A percentile compares a stretch with the other conserved stretches of the same genome.
Conservation (phyloP, 257 asterid species). For the Ilex aquifolium region DNA sequence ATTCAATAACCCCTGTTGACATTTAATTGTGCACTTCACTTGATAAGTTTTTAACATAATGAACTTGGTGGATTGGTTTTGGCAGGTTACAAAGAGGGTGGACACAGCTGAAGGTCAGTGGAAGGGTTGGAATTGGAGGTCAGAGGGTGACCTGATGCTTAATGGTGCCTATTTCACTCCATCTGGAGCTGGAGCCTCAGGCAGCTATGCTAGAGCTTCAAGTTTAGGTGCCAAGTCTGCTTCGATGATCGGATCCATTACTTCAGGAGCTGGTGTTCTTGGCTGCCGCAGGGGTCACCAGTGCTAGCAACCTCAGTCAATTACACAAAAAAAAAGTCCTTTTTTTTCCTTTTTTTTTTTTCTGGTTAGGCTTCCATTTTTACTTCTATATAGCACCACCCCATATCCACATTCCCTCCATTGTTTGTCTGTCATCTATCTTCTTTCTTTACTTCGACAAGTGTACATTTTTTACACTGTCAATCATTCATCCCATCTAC, state of each 20-base stretch:
- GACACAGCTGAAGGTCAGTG: slow-evolving; percentile 55
- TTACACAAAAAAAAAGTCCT: slow-evolving; percentile 20
- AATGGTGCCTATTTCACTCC: slow-evolving; percentile 90
- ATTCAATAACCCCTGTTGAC: neutral
- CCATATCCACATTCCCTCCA: slow-evolving; percentile 8
- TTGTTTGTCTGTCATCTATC: slow-evolving; percentile 32
- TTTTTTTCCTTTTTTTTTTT: slow-evolving; percentile 4
- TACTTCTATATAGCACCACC: slow-evolving; percentile 4
- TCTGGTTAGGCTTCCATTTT: slow-evolving; percentile 16
- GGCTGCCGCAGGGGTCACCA: slow-evolving; percentile 64
- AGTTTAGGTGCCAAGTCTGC: slow-evolving; percentile 91
- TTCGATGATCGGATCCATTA: slow-evolving; percentile 61
- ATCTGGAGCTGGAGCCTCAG: slow-evolving; percentile 92
- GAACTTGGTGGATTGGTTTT: slow-evolving; percentile 9
- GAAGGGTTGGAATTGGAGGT: slow-evolving; percentile 95
- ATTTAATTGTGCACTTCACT: neutral
- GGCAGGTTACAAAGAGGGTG: slow-evolving; percentile 84
- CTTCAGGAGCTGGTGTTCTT: slow-evolving; percentile 77
- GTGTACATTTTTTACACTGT: slow-evolving; percentile 84
- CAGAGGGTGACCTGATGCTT: slow-evolving; percentile 83
- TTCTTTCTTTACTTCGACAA: slow-evolving; percentile 39
- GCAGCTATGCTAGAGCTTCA: slow-evolving; percentile 93
- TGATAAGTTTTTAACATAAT: neutral
- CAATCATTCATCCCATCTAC: slow-evolving; percentile 26
- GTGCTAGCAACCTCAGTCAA: slow-evolving; percentile 38